Base-by-base conservation (phyloP, 768 basidiomycete species). In the Collybia sp. region DNA sequence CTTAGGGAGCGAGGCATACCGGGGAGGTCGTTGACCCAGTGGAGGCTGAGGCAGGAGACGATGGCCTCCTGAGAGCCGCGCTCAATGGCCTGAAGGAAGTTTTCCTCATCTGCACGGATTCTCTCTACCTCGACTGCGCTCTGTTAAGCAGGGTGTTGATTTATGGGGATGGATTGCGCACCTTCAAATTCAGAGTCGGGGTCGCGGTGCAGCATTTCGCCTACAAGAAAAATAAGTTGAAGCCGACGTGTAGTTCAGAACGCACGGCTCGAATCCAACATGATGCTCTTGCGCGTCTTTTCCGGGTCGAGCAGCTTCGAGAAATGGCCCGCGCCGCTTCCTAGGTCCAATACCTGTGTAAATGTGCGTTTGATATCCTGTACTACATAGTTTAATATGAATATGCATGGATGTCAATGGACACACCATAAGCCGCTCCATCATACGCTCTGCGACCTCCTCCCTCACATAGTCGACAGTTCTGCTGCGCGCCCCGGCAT, bases 11-110 rank as follows among this genome's bases (percentile, higher is more conserved):
- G 43, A 16, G 34, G 41, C 74, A 19, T 30, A 90, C 94, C 93
- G 50, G 93, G 95, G 5, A 99, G 77, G 67, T 99, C 96, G 55
- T 98, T 98, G 11, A 96, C 81, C 96, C 96, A 99, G 52, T 99
- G 96, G 36, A 98, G 73, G 54, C 84, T 86, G 3, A 96, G 75
- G 60, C 91, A 94, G 11, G 92, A 94, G 18, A 96, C 83, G 39
- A 97, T 80, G 13, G 89, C 92, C 58, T 98, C 95, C 59, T 94
- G 87, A 12, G 91, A 89, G 49, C 86, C 76, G 2, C 71, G 80
- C 4, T 75, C 70, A 10, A 97, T 68, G 15, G 71, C 62, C 36
- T 79, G 67, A 2, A 94, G 72, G 1, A 97, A 65, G 30, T 76
- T 71, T 61, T 97, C 93, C 60, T 97, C 93, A 50, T 96, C 92